These are phyloP conservation scores for Mollisiaceae sp. DNA, from an alignment of 2,329 filamentous ascomycete species.

Conservation along the genomic window DNA sequence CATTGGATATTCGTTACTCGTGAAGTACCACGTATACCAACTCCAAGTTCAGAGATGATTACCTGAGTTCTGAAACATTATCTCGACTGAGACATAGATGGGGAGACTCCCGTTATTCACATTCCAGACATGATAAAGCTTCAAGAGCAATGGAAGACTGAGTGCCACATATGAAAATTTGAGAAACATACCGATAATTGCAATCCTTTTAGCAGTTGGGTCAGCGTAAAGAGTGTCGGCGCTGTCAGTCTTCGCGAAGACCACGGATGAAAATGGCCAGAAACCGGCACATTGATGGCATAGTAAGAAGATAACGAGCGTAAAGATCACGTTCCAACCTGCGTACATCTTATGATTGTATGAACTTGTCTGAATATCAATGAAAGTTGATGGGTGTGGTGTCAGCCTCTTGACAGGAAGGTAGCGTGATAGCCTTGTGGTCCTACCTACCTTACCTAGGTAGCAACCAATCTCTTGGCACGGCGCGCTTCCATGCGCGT, in stretches of 20 bases:
- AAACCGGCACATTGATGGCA: constrained; percentile 35
- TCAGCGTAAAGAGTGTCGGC: constrained; percentile 30
- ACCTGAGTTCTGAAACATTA: not conserved
- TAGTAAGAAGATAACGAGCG: constrained; percentile 31
- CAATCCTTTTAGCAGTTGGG: constrained; percentile 38
- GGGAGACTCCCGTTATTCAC: not conserved
- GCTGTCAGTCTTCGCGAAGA: constrained; percentile 28
- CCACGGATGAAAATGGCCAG: constrained; percentile 36
- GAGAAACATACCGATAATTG: constrained; percentile 42
- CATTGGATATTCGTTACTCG: not conserved
- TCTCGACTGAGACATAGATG: not conserved
- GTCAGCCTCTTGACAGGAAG: constrained; percentile 12
- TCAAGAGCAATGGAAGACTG: not conserved
- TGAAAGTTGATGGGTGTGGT: constrained; percentile 11
- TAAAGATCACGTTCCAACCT: constrained; percentile 33
- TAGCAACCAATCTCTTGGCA: constrained; percentile 8
- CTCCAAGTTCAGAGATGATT: not conserved
- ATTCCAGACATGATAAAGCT: not conserved
- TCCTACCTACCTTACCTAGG: constrained; percentile 23
- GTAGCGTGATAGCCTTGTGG: constrained; percentile 16
- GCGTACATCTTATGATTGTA: constrained; percentile 33
- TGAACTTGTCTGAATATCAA: not conserved
- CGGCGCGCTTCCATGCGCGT: constrained; percentile 30
- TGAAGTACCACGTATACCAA: not conserved
- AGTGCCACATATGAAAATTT: not conserved